These are phyloP conservation scores for Pittosporum tobira DNA, from an alignment of 129 eudicot species.

Conservation along the genomic window DNA sequence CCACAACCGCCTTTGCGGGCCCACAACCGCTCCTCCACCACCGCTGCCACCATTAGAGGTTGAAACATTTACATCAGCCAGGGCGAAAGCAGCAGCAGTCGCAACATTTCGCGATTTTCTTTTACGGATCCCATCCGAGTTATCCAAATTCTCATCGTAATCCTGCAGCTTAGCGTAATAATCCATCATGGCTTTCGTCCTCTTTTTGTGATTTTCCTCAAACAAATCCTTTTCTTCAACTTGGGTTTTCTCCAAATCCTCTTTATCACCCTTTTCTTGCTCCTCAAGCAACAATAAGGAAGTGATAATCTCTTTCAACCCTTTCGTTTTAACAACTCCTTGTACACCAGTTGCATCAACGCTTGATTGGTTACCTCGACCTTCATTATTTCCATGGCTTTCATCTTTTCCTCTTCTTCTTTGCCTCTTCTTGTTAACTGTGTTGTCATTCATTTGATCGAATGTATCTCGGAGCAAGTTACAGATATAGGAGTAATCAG, in stretches of 20 bases:
- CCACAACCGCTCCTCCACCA: constrained; percentile 15
- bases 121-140: constrained; percentile 35
- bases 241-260: constrained; percentile 29
- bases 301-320: constrained; percentile 55
- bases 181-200: constrained; percentile 43
- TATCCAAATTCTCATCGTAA: constrained; percentile 28
- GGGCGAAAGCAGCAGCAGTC: constrained; percentile 23
- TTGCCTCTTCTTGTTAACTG: constrained; percentile 10
- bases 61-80: constrained; percentile 15
- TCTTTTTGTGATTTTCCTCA: constrained; percentile 41
- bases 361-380: constrained; percentile 11
- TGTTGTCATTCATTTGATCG: constrained; percentile 41
- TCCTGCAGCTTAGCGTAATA: constrained; percentile 31
- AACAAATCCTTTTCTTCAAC: constrained; percentile 36
- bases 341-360: not conserved
- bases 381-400: not conserved
- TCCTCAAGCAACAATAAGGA: constrained; percentile 67
- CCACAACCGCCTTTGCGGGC: constrained; percentile 80
- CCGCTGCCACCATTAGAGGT: not conserved
- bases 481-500: constrained; percentile 29
- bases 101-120: constrained; percentile 43
- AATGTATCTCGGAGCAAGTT: constrained; percentile 20
- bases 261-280: constrained; percentile 58
- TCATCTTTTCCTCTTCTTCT: constrained; percentile 17
- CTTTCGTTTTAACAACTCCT: constrained; percentile 43